Base-by-base conservation (phyloP, 2,329 filamentous ascomycete species). In the Mycocentrospora acerina region DNA sequence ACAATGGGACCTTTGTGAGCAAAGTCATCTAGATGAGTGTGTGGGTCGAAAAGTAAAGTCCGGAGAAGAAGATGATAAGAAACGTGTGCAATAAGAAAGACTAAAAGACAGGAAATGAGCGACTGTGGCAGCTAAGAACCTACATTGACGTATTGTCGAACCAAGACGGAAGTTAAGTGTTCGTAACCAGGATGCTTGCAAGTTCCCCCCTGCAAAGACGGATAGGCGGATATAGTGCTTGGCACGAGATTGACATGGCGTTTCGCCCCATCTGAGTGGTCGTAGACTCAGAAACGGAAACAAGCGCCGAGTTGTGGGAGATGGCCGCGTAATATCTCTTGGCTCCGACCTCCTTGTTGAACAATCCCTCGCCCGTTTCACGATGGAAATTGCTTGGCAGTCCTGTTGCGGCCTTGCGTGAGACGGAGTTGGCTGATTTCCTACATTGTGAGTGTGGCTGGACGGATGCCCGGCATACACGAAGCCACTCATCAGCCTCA, bases 171-270 rank as follows among this genome's bases (percentile, higher is more conserved):
- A 43, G 46, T 53, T 51, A 50, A 53, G 46, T 44, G 46, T 35
- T 32, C 13, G 40, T 40, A 36, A 40, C 53, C 50, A 51, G 59
- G 59, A 48, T 57, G 43, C 42, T 45, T 41, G 50, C 58, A 60
- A 58, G 55, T 54, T 47, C 48, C 47, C 42, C 51, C 48, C 55
- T 55, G 57, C 58, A 31, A 60, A 62, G 58, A 59, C 60, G 59
- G 59, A 53, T 60, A 57, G 37, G 51, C 58, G 60, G 57, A 48
- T 51, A 42, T 31, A 32, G 31, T 6, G 27, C 59, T 60, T 62
- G 59, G 58, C 59, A 49, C 44, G 53, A 50, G 53, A 57, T 37
- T 39, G 46, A 41, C 26, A 43, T 46, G 35, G 40, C 28, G 32
- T 33, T 44, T 40, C 42, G 44, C 35, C 33, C 39, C 42, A 42